Percentiles rank a stretch among this genome's conserved stretches.
Evolutionary conservation across 305 asterid species (phyloP).

Genomic region (Rubia balearica): DNA sequence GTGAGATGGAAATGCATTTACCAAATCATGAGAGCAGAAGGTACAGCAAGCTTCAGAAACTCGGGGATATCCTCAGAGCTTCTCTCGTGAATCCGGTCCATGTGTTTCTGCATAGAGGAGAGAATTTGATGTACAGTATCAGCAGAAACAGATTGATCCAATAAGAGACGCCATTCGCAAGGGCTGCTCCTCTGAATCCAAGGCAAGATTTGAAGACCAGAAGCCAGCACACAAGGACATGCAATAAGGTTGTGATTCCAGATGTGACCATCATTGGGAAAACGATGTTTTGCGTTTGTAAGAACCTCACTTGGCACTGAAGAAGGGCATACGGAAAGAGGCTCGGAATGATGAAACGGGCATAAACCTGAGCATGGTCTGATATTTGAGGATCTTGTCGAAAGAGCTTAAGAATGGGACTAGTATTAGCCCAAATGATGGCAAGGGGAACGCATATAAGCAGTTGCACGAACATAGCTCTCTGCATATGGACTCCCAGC

Average conservation of each 20-base stretch:
- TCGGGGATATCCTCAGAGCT: slow-evolving; percentile 37
- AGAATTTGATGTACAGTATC: slow-evolving; percentile 44
- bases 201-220: slow-evolving; percentile 59
- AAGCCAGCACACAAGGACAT: slow-evolving; percentile 51
- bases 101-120: slow-evolving; percentile 48
- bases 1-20: slow-evolving; percentile 3
- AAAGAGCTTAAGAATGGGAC: slow-evolving; percentile 39
- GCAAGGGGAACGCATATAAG: slow-evolving; percentile 58
- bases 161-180: slow-evolving; percentile 52
- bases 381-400: slow-evolving; percentile 69
- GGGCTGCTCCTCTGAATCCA: slow-evolving; percentile 67
- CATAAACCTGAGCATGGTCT: slow-evolving; percentile 55
- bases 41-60: slow-evolving; percentile 59
- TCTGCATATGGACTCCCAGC: slow-evolving; percentile 76
- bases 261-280: slow-evolving; percentile 75
- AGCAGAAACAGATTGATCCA: slow-evolving; percentile 50
- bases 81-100: slow-evolving; percentile 72
- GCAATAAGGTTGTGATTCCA: slow-evolving; percentile 45
- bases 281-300: slow-evolving; percentile 64
- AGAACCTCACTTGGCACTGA: slow-evolving; percentile 64
- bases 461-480: slow-evolving; percentile 56
- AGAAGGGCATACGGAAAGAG: slow-evolving; percentile 52
- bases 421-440: slow-evolving; percentile 56
- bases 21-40: slow-evolving; percentile 89
- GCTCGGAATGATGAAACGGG: slow-evolving; percentile 61